Conservation (phyloP, 2,329 filamentous ascomycete species). For the Colletotrichum musae region DNA sequence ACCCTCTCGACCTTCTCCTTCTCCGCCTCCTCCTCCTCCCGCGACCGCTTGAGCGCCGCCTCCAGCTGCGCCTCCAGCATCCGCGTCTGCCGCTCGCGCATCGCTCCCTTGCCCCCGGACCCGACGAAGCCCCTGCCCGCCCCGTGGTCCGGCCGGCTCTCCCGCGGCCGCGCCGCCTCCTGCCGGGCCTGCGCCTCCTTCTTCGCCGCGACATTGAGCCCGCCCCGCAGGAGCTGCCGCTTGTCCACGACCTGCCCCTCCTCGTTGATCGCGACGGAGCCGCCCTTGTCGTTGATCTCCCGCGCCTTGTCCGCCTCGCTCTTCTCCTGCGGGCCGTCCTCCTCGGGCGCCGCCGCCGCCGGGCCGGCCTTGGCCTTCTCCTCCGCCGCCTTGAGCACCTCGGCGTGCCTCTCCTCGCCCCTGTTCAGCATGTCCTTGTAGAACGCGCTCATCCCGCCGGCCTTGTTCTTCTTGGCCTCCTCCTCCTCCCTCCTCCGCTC, state of each 20-base stretch:
- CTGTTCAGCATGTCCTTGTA: conserved; percentile 81
- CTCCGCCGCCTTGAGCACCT: conserved; percentile 78
- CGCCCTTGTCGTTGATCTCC: conserved; percentile 75
- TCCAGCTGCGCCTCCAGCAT: conserved; percentile 87
- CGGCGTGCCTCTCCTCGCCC: conserved; percentile 78
- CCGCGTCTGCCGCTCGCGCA: conserved; percentile 81
- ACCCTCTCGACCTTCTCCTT: conserved; percentile 73
- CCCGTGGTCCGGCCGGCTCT: conserved; percentile 29
- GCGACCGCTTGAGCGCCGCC: conserved; percentile 78
- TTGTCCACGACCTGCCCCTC: conserved; percentile 89
- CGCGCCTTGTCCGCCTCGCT: conserved; percentile 75
- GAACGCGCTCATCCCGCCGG: conserved; percentile 82
- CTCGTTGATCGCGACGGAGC: conserved; percentile 79
- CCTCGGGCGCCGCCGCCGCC: conserved; percentile 44
- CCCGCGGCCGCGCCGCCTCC: conserved; percentile 43
- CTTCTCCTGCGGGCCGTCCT: conserved; percentile 61
- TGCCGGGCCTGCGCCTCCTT: conserved; percentile 64
- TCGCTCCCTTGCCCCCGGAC: conserved; percentile 72
- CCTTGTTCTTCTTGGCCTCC: conserved; percentile 74
- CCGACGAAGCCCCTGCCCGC: conserved; percentile 56
- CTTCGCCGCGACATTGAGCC: conserved; percentile 79
- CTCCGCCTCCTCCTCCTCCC: conserved; percentile 77
- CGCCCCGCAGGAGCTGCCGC: conserved; percentile 81
- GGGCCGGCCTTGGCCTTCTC: conserved; percentile 62
- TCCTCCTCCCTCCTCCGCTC: conserved; percentile 77